Evolutionary conservation across 352 stramenopile genomes (phyloP), one percentile per base, ranked within the genome.

Genomic region (Phytophthora pinifolia): DNA sequence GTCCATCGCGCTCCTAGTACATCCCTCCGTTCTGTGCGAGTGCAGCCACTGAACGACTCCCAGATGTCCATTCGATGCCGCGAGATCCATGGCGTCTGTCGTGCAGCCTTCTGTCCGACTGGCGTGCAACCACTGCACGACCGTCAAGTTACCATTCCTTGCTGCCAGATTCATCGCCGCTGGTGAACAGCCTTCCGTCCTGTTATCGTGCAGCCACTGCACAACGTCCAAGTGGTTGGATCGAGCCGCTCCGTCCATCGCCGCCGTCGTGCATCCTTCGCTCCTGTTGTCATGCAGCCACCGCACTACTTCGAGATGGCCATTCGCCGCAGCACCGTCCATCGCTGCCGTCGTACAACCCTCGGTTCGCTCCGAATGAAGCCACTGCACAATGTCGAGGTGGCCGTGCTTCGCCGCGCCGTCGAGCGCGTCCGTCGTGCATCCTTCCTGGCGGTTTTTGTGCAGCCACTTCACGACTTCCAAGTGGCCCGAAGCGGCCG

Each of bases 21-120:
- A 61, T n/a, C 58, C 58, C 46, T 65, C 58, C 12, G 30, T 25
- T 30, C 50, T 49, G 37, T 79, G 41, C 22, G 14, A 14, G 17
- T 88, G 67, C 13, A 88, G 60, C 69, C 70, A 87, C 44, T 72
- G 20, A 2, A 85, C 50, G 8, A 85, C 59, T 6, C 58, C 31
- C 15, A 87, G 48, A 30, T 83, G 59, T 13, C 74, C 74, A 7
- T 72, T 62, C 2, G 58, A 49, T 10, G 59, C 59, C 4, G 52
- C 52, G 38, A 67, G 47, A 14, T 67, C 59, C 46, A 62, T 67
- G 8, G 52, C 59, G 22, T 62, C 59, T 13, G 52, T 41, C 20
- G 59, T 54, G 18, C 59, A 62, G 34, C 52, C 59, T 20, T 67
- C 59, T 20, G 25, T n/a, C 9, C 59, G 45, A 30, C 62, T 13